Base-by-base conservation (phyloP, 129 eudicot species). In the Escallonia herrerae region DNA sequence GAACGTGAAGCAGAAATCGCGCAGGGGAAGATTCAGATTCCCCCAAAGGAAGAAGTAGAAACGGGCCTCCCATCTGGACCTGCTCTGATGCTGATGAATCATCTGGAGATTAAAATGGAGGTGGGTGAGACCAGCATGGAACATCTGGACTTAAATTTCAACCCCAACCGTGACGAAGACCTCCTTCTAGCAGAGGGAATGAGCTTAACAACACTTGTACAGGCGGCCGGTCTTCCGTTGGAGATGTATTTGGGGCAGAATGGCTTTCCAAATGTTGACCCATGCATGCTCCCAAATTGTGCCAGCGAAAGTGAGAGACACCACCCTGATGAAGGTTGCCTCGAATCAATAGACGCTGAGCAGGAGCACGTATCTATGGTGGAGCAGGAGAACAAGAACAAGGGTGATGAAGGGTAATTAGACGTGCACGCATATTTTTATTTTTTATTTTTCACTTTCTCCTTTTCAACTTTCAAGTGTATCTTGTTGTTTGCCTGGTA, bases 141-240 rank as follows among this genome's bases (percentile, higher is more conserved):
- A 66, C 73, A 74, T 40, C 51, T 82, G 74, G 97, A 91, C 76
- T 66, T 87, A 75, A 91, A 91, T 73, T 80, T 75, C 59, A 84
- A 84, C 72, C 95, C 95, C 0, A 79, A 47, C 48, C 83, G 85
- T 15, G 95, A 87, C 51, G 90, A 85, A 52, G 95, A 87, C 43
- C 39, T 71, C 68, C 59, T 59, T 45, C 65, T 79, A 37, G 75
- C 80, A 15, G 86, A 64, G 48, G 77, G 70, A 57, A 65, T 58
- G 77, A 68, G 74, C 56, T 41, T 77, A 65, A 63, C 74, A 0
- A 56, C 67, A 45, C 67, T 71, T 53, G 79, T 75, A 40, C 72
- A 66, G 56, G 74, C 81, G 10, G 63, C 81, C 61, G 43, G 39
- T 8, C 50, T 62, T 64, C 74, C 78, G 3, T 43, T 74, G 68